A percentile compares a stretch with the other conserved stretches of the same genome.
These are phyloP conservation scores for Bjerkandera adusta DNA, from an alignment of 1,284 basidiomycete genomes.

Conservation along the genomic window DNA sequence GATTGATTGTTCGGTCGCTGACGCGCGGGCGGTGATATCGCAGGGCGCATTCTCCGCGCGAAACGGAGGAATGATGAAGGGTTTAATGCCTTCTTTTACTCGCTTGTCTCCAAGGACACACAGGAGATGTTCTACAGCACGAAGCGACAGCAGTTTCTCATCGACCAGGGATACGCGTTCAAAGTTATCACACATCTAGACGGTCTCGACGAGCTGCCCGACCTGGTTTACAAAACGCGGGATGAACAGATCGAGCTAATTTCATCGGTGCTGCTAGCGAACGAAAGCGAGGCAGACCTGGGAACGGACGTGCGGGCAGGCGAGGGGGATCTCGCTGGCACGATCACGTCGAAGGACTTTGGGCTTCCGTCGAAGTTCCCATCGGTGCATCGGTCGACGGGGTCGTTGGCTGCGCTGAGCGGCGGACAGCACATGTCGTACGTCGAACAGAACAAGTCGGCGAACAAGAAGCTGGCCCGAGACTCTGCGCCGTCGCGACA, in stretches of 20 bases:
- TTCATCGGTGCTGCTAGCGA: conserved; percentile 88
- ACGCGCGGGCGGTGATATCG: conserved; percentile 5
- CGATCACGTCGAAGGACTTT: conserved; percentile 76
- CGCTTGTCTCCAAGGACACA: conserved; percentile 97
- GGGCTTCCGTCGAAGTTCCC: conserved; percentile 59
- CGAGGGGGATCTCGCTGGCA: conserved; percentile 79
- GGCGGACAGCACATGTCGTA: conserved; percentile 91
- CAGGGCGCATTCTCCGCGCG: conserved; percentile 92
- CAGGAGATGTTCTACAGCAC: conserved; percentile 99
- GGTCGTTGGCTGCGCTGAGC: conserved; percentile 81
- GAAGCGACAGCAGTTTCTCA: conserved; percentile 97
- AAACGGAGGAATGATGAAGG: conserved; percentile 99
- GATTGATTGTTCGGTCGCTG: neutral
- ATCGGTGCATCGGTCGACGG: conserved; percentile 79
- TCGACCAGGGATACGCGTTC: conserved; percentile 98
- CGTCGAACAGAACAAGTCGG: conserved; percentile 87
- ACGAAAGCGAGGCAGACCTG: conserved; percentile 88
- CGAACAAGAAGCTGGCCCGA: conserved; percentile 81
- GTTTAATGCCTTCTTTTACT: conserved; percentile 99
- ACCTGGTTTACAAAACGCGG: conserved; percentile 89
- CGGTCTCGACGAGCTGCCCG: conserved; percentile 83
- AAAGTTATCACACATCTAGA: conserved; percentile 99
- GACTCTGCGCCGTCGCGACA: conserved; percentile 64
- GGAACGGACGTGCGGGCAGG: conserved; percentile 78
- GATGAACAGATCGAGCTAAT: conserved; percentile 96